Evolutionary conservation across 257 asterid species (phyloP), one percentile per base, ranked within the genome.

Genomic region (Apocynum venetum): DNA sequence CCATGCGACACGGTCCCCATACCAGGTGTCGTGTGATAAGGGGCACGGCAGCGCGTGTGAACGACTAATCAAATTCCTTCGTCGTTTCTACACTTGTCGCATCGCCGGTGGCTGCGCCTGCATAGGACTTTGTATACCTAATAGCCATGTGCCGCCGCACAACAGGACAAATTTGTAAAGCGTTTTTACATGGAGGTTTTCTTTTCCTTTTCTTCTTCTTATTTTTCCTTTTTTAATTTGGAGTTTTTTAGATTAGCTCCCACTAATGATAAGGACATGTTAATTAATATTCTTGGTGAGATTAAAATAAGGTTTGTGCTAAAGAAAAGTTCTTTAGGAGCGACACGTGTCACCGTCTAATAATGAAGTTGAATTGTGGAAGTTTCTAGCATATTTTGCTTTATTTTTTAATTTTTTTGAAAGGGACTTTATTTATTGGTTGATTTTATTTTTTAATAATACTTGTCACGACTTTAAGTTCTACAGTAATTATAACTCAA

Each of bases 111-210:
- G 74, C 79, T 77, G 43, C 40, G 65, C 53, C 31, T 25, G 31
- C 31, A 25, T 60, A 76, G 44, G 84, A 81, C 80, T 71, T 76
- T 66, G 41, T 36, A 49, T 46, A 74, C 85, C 80, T 52, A 69
- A 75, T 56, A 8, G 60, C 82, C 85, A 82, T 78, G 85, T 82
- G 82, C 83, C 85, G 83, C 85, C 80, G 80, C 85, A 47, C 69
- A 31, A 43, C 59, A 73, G 12, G 78, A 81, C 70, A 55, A 52
- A 31, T 11, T 47, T 8, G 3, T 17, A n/a, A 48, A 4, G 20
- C 53, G 12, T 7, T 35, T 17, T n/a, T 46, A 8, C 51, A 2
- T 10, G 52, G 17, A 10, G 43, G 48, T 31, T 19, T 25, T 43
- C 3, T 13, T 51, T 8, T 53, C 40, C 0, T 3, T 74, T 12